Base-by-base conservation (phyloP, 768 basidiomycete species). In the Lyophyllum semitale region DNA sequence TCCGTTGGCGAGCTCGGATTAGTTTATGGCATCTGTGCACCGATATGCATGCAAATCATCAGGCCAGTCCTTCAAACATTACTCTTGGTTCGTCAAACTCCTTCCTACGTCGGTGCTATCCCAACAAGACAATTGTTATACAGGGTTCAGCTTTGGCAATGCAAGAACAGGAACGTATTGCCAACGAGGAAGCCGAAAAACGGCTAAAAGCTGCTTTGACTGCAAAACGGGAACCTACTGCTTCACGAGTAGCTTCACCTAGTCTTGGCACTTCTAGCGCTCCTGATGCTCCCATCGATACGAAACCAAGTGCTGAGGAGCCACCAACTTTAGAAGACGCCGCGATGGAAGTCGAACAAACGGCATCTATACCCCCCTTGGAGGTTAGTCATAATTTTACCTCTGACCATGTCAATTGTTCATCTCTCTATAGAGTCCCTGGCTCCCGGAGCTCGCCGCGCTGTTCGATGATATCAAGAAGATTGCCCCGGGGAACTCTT, bases 11-110 rank as follows among this genome's bases (percentile, higher is more conserved):
- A 91, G 26, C 80, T 98, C 8, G 86, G 86, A 49, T 77, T 81
- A 48, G 77, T 79, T 35, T 98, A 89, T 70, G 91, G 89, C 7
- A 84, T 99, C 42, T 84, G 87, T 55, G 84, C 90, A 33, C 84
- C 91, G 12, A 87, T 97, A 53, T 93, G 94, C 50, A 97, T 98
- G 91, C 93, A 95, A 66, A 88, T 98, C 54, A 82, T 93, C 35
- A 84, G 97, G 15, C 95, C 96, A 13, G 86, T 89, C 51, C 75
- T 91, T 41, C 84, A 90, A 59, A 73, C 74, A 8, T 72, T 78
- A 26, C 72, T 91, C 43, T 71, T 90, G 63, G 88, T 88, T 66
- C 53, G 80, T 73, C 38, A n/a, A 25, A 25, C 26, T 33, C 25
- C 17, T 35, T 54, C 18, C 26, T 32, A 8, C 46, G 9, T 48